Conservation (phyloP, 805 yeast species). For the Candida ovalis region DNA sequence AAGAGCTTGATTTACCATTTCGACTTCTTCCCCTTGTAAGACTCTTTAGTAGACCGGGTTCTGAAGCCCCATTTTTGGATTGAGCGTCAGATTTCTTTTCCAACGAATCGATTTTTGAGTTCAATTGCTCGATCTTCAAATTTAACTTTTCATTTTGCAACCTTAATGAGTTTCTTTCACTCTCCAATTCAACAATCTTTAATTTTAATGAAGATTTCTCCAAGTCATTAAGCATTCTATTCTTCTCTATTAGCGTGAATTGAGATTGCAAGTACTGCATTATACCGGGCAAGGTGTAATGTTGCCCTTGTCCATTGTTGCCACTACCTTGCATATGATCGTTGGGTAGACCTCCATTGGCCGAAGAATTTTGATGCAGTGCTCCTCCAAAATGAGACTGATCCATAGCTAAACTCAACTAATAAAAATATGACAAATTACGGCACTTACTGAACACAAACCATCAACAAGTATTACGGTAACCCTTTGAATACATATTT, state of each 20-base stretch:
- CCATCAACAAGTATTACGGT: not conserved
- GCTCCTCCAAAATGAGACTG: constrained; percentile 18
- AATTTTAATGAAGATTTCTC: constrained; percentile 49
- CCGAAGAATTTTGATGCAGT: constrained; percentile 1
- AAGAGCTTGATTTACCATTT: constrained; percentile 4
- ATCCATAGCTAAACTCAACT: constrained; percentile 10
- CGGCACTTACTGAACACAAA: too few species aligned
- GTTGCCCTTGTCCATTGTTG: constrained; percentile 10
- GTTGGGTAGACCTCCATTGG: not conserved
- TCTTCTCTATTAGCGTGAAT: constrained; percentile 42
- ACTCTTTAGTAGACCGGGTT: constrained; percentile 7
- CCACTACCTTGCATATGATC: not conserved
- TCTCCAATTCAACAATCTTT: constrained; percentile 47
- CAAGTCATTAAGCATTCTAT: constrained; percentile 48
- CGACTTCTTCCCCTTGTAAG: constrained; percentile 11
- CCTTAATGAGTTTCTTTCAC: constrained; percentile 45
- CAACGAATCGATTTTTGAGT: constrained; percentile 22
- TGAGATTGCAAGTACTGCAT: constrained; percentile 58
- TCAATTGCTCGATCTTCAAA: constrained; percentile 36
- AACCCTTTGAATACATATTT: too few species aligned
- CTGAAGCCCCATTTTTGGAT: not conserved
- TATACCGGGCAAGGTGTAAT: constrained; percentile 52
- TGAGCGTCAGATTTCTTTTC: not conserved
- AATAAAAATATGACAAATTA: not conserved
- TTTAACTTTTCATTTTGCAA: constrained; percentile 40